A percentile compares a stretch with the other conserved stretches of the same genome.
phyloP scores from a whole-genome alignment of 352 stramenopile species.

The Phytophthora aleatoria region DNA sequence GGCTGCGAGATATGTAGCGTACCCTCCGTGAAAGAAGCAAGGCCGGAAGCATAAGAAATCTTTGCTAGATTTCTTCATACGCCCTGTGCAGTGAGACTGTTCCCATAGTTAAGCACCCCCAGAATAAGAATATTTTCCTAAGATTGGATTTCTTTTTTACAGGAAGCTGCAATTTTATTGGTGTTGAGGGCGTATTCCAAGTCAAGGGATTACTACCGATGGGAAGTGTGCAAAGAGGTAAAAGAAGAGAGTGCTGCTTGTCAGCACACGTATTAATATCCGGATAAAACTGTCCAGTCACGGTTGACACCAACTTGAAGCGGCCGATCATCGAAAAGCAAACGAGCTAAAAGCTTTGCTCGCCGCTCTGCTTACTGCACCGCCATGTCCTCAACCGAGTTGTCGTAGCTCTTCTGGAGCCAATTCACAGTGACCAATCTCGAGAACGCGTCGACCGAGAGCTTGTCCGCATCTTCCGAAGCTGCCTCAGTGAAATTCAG shows the following conservation, averaged over 20 bases:
- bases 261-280: neutral
- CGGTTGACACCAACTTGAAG: conserved; percentile 17
- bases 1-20: too few species aligned
- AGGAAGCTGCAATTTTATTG: neutral
- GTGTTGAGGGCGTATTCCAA: neutral
- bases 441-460: conserved; percentile 43
- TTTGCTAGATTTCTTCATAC: neutral
- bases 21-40: too few species aligned
- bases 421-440: conserved; percentile 55
- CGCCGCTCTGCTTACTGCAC: conserved; percentile 15
- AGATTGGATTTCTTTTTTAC: neutral
- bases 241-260: neutral
- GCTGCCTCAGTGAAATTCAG: conserved; percentile 51
- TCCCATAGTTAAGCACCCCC: neutral
- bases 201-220: too few species aligned
- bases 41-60: neutral
- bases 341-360: conserved; percentile 13
- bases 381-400: conserved; percentile 12
- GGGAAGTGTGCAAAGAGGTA: too few species aligned
- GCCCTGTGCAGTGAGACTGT: neutral
- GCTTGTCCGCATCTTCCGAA: conserved; percentile 6
- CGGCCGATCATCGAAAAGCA: conserved; percentile 11
- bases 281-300: too few species aligned
- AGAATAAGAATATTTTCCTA: neutral
- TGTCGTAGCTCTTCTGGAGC: conserved; percentile 75